Base-by-base conservation (phyloP, 805 yeast genomes). In the Torulaspora gathmanii region DNA sequence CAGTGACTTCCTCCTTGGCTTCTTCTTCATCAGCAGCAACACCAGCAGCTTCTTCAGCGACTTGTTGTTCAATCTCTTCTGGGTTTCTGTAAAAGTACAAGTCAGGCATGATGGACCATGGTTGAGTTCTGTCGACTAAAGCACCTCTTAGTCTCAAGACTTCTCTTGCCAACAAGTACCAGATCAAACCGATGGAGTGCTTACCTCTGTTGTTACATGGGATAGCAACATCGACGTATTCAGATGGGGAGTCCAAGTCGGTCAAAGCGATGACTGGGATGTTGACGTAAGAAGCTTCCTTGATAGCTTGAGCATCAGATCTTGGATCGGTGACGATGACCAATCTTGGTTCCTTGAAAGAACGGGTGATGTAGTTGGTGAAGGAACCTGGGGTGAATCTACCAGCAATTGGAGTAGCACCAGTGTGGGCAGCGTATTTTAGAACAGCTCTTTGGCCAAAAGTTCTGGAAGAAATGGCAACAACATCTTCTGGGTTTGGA, bases 41-140 rank as follows among this genome's bases (percentile, higher is more conserved):
- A 72, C 79, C 88, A 65, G 77, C 80, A 59, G 74, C 77, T 66
- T 76, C 83, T 69, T 80, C 86, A 64, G 78, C 79, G 63, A 73
- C 78, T 62, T 75, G 80, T 68, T 73, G 74, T 78, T 88, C 96
- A 75, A 86, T 85, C 79, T 93, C 99, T 81, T 91, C 98, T 71
- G 99, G 99, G 80, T 93, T 96, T 84, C 99, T 93, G 97, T 93
- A 93, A 90, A 93, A 93, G 90, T 90, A 93, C 75, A 93, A 83
- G 80, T 93, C 99, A 75, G 98, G 98, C 99, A 93, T 93, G 72
- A 93, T 93, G 64, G 95, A 78, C 99, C 99, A 93, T 74, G 86
- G 83, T 75, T 93, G 87, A 63, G 86, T 71, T 83, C 99, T 89
- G 87, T 86, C 85, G 71, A 95, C 89, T 65, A 93, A 76, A 71